Evolutionary conservation across 78 protist species (phyloP).

Genomic region (Polysphondylium violaceum): DNA sequence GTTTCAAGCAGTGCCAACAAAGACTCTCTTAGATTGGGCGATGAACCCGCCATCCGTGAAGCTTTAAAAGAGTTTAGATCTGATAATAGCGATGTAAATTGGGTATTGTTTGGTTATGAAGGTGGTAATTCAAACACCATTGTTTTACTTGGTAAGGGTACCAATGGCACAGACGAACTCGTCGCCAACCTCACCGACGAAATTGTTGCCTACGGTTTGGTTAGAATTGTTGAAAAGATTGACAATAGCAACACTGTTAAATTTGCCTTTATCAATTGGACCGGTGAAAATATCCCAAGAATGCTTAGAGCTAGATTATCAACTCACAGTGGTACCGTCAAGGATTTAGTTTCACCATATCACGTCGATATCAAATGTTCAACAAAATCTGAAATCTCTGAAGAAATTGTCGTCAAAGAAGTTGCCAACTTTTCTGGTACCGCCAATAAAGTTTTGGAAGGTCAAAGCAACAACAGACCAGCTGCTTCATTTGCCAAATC

Average conservation of each 20-base stretch:
- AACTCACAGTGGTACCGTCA: conserved; percentile 55
- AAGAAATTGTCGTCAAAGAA: conserved; percentile 33
- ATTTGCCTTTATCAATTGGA: conserved; percentile 76
- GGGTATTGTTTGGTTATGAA: conserved; percentile 83
- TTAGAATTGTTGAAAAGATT: conserved; percentile 70
- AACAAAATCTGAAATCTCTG: conserved; percentile 33
- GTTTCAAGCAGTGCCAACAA: not conserved
- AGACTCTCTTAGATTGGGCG: conserved; percentile 32
- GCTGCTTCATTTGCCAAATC: not conserved
- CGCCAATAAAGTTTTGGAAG: conserved; percentile 24
- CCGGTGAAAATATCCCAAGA: conserved; percentile 77
- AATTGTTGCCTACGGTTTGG: conserved; percentile 70
- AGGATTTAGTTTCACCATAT: conserved; percentile 65
- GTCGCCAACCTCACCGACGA: conserved; percentile 7
- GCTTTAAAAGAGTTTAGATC: conserved; percentile 77
- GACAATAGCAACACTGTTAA: conserved; percentile 79
- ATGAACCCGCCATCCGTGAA: conserved; percentile 52
- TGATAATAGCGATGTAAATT: conserved; percentile 45
- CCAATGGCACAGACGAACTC: conserved; percentile 45
- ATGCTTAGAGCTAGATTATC: conserved; percentile 78
- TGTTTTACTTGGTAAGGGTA: conserved; percentile 56
- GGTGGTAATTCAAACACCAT: conserved; percentile 64
- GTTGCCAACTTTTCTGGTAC: conserved; percentile 65
- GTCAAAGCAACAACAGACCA: not conserved
- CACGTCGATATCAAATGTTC: conserved; percentile 79